Evolutionary conservation across 2,329 filamentous ascomycete species (phyloP), one percentile per base, ranked within the genome.

Genomic region (Fusarium agapanthi): DNA sequence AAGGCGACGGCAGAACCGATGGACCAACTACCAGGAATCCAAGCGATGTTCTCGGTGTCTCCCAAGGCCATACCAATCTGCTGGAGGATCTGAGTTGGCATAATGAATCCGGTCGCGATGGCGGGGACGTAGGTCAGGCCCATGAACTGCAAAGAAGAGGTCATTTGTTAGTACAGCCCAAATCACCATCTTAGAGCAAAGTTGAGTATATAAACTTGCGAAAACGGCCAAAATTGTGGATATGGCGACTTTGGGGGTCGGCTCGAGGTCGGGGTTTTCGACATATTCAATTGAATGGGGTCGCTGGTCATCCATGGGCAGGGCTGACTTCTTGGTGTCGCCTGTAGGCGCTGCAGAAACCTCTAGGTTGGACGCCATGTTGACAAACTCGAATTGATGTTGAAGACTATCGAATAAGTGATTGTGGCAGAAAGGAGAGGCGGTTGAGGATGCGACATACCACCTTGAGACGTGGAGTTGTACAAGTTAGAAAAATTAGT

Each of bases 21-120:
- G 0, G 63, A 66, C 63, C 63, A 66, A 35, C 63, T 45, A 10
- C 63, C 63, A 16, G 61, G 61, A 3, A 66, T 65, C 63, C 63
- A 66, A 50, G 63, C 51, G 4, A 66, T 66, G 2, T 65, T 32
- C 2, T 47, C 62, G 0, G 62, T 65, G 14, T 65, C 62, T 30
- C 62, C 62, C 5, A 65, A 24, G 2, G 61, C 24, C 62, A 48
- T 65, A 1, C 61, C 62, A 2, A 65, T 65, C n/a, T 65, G 62
- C 30, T 65, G 62, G 8, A 65, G 22, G 15, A 65, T 65, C 26
- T 65, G 60, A 11, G 62, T 65, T 3, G 62, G 62, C 62, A 65
- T 65, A 15, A 65, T 43, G 3, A 65, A 65, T 4, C 40, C 62
- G 7, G 62, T 65, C 10, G 62, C 62, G 41, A 65, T 65, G 9